phyloP scores from a whole-genome alignment of 441 rosid genomes.

The Populus hybrid region DNA sequence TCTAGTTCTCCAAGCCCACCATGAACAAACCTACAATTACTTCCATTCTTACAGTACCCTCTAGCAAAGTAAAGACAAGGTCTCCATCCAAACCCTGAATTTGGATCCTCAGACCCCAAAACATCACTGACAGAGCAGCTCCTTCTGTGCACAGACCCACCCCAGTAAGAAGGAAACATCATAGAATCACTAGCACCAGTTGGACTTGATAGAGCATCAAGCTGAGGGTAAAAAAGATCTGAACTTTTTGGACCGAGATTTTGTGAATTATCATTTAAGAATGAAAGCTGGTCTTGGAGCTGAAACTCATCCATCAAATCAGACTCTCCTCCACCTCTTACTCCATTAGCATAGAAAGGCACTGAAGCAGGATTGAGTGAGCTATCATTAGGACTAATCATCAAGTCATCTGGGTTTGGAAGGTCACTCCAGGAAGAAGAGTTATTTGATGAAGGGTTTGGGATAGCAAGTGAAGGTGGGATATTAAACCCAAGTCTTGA shows the following conservation, averaged over 20 bases:
- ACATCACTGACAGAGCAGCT: constrained; percentile 66
- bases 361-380: constrained; percentile 57
- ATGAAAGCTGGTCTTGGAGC: constrained; percentile 53
- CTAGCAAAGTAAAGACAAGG: constrained; percentile 83
- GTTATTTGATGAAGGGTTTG: constrained; percentile 31
- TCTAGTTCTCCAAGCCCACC: constrained; percentile 36
- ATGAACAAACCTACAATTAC: constrained; percentile 72
- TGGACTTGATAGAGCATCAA: constrained; percentile 34
- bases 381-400: constrained; percentile 33
- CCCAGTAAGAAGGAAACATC: constrained; percentile 43
- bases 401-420: constrained; percentile 46
- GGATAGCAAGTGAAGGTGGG: constrained; percentile 37
- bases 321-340: constrained; percentile 42
- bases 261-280: constrained; percentile 44
- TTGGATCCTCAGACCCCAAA: constrained; percentile 62
- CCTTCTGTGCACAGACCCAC: constrained; percentile 48
- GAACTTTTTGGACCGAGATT: constrained; percentile 30
- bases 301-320: constrained; percentile 57
- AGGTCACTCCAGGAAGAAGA: constrained; percentile 40
- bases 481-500: constrained; percentile 38
- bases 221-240: constrained; percentile 38
- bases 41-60: constrained; percentile 85
- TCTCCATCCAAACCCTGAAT: constrained; percentile 67
- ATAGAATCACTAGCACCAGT: constrained; percentile 30
- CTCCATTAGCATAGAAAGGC: constrained; percentile 56